phyloP scores from a whole-genome alignment of 2,329 filamentous ascomycete genomes.

The Magnaporthiopsis rhizophila region DNA sequence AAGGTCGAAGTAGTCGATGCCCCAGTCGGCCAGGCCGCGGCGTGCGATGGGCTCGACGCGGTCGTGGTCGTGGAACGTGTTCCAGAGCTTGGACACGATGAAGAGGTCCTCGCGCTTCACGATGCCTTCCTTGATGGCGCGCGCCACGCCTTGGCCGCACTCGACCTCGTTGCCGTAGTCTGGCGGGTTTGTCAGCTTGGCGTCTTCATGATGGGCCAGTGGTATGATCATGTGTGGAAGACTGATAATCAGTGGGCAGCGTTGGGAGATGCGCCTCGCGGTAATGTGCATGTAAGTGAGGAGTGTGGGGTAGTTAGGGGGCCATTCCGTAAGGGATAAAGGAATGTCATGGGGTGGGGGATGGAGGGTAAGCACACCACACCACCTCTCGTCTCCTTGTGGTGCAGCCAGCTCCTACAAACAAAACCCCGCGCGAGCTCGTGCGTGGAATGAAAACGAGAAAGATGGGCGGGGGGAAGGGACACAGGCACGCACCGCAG shows the following conservation, averaged over 20 bases:
- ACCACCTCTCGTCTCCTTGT: background rate
- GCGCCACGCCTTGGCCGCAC: constrained; percentile 66
- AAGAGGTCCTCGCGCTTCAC: constrained; percentile 84
- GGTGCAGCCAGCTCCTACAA: background rate
- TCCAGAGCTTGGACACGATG: constrained; percentile 90
- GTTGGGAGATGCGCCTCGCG: background rate
- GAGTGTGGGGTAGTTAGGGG: background rate
- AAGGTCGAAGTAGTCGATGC: constrained; percentile 82
- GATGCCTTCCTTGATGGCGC: constrained; percentile 72
- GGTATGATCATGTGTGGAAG: background rate
- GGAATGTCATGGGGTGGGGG: background rate
- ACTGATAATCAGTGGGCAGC: background rate
- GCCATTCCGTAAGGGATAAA: background rate
- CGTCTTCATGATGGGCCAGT: background rate
- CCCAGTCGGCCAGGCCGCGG: constrained; percentile 75
- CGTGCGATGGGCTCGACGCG: constrained; percentile 67
- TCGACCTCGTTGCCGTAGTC: constrained; percentile 82
- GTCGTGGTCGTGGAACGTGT: constrained; percentile 78
- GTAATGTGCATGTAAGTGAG: background rate
- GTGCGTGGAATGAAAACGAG: no score
- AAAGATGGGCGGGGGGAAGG: background rate
- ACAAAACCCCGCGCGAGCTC: background rate
- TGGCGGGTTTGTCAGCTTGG: constrained; percentile 21
- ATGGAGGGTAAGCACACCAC: background rate
- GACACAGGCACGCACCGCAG: constrained; percentile 39